Percentiles rank a stretch among this genome's conserved stretches.
phyloP scores from a whole-genome alignment of 352 stramenopile species.

The Pythium brachiatum region DNA sequence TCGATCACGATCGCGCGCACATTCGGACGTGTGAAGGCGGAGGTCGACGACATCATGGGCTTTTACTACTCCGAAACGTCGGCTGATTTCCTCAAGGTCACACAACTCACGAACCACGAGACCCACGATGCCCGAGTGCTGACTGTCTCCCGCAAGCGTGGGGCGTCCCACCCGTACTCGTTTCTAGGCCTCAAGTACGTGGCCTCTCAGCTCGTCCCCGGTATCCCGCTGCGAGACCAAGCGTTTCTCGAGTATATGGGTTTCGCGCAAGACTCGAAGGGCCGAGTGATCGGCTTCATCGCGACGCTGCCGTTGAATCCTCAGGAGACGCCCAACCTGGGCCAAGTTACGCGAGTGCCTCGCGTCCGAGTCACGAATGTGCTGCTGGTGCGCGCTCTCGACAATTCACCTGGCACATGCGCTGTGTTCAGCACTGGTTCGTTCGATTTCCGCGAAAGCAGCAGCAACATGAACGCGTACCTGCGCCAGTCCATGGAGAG shows the following conservation, averaged over 20 bases:
- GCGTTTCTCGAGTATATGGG: conserved; percentile 23
- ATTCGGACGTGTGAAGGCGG: conserved; percentile 14
- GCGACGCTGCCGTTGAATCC: conserved; percentile 16
- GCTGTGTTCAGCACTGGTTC: conserved; percentile 11
- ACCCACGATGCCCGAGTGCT: conserved; percentile 17
- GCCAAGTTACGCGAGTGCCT: conserved; percentile 8
- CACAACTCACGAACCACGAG: conserved; percentile 13
- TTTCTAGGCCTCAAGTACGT: conserved; percentile 25
- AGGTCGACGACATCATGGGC: conserved; percentile 20
- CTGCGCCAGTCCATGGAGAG: conserved; percentile 17
- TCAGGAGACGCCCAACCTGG: conserved; percentile 7
- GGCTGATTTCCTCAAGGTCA: conserved; percentile 15
- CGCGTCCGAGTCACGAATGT: conserved; percentile 12
- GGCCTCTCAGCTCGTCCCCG: conserved; percentile 4
- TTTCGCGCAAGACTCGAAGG: conserved; percentile 19
- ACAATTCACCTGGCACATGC: neutral
- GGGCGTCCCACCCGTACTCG: neutral
- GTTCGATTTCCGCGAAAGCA: conserved; percentile 20
- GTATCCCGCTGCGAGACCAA: conserved; percentile 10
- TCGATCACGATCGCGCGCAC: conserved; percentile 6
- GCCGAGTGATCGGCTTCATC: conserved; percentile 16
- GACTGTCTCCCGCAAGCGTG: neutral
- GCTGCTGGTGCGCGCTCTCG: conserved; percentile 5
- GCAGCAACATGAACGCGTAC: conserved; percentile 19
- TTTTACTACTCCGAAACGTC: conserved; percentile 21